phyloP scores from a whole-genome alignment of 257 asterid species.

The Jacaranda mimosifolia region DNA sequence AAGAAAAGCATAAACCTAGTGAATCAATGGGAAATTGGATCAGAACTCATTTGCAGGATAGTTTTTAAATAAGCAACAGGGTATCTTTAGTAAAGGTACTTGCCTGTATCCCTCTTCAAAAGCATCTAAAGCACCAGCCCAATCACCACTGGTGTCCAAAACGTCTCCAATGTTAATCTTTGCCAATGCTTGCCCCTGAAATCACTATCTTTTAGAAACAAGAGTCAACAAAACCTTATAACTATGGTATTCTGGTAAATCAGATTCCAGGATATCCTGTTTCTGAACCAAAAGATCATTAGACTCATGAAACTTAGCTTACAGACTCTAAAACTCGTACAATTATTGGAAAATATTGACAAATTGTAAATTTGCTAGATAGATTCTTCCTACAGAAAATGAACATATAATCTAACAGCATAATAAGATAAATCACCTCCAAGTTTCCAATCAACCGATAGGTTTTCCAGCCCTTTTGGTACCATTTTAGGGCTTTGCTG shows the following conservation, averaged over 20 bases:
- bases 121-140: conserved; percentile 75
- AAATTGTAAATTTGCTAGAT: not conserved
- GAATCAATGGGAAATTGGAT: conserved; percentile 18
- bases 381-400: conserved; percentile 29
- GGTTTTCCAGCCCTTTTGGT: conserved; percentile 75
- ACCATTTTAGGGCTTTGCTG: conserved; percentile 81
- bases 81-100: conserved; percentile 34
- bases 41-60: not conserved
- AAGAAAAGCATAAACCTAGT: conserved; percentile 22
- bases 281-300: conserved; percentile 17
- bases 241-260: conserved; percentile 16
- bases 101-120: conserved; percentile 84
- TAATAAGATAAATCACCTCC: conserved; percentile 69
- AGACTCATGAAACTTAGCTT: conserved; percentile 4
- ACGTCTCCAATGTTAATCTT: conserved; percentile 82
- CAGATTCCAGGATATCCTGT: conserved; percentile 14
- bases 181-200: conserved; percentile 92
- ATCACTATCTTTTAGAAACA: conserved; percentile 37
- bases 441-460: conserved; percentile 75
- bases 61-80: conserved; percentile 7
- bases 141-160: conserved; percentile 80
- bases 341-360: conserved; percentile 19
- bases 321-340: conserved; percentile 12
- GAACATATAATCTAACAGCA: conserved; percentile 7
- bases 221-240: conserved; percentile 15